These are phyloP conservation scores for Picochlorum sp. DNA, from an alignment of 139 green algal genomes.

Conservation along the genomic window DNA sequence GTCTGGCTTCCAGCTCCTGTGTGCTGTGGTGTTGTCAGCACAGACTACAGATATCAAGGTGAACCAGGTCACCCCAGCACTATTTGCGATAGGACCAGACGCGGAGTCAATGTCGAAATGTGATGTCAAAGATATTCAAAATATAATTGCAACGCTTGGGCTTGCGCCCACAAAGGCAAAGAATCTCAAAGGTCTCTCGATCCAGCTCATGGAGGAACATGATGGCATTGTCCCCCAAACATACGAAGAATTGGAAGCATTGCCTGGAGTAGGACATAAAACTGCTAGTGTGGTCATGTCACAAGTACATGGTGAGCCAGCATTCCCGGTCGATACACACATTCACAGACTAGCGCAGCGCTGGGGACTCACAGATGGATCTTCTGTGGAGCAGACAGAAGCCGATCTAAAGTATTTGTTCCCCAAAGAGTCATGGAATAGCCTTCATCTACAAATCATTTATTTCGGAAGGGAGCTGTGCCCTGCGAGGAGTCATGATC, in stretches of 20 bases:
- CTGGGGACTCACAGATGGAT: conserved; percentile 53
- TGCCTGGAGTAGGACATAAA: conserved; percentile 74
- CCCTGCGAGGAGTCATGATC: conserved; percentile 61
- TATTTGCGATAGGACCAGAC: conserved; percentile 51
- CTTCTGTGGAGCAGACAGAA: conserved; percentile 76
- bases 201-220: conserved; percentile 62
- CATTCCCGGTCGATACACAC: conserved; percentile 89
- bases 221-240: conserved; percentile 54
- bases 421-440: conserved; percentile 42
- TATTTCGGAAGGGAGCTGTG: conserved; percentile 78
- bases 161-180: conserved; percentile 79
- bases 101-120: conserved; percentile 43
- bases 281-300: conserved; percentile 46
- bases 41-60: conserved; percentile 73
- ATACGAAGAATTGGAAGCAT: conserved; percentile 68
- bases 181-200: conserved; percentile 44
- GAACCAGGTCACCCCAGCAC: conserved; percentile 55
- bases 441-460: conserved; percentile 59
- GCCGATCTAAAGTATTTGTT: conserved; percentile 68
- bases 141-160: conserved; percentile 62
- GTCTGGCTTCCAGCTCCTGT: conserved; percentile 69
- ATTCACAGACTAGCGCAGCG: conserved; percentile 72
- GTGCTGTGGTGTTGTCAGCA: conserved; percentile 70
- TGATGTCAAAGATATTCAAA: conserved; percentile 32
- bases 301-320: conserved; percentile 22